Percentiles rank a stretch among this genome's conserved stretches.
These are phyloP conservation scores for Tubosaeta sp. DNA, from an alignment of 768 basidiomycete species.

Conservation along the genomic window DNA sequence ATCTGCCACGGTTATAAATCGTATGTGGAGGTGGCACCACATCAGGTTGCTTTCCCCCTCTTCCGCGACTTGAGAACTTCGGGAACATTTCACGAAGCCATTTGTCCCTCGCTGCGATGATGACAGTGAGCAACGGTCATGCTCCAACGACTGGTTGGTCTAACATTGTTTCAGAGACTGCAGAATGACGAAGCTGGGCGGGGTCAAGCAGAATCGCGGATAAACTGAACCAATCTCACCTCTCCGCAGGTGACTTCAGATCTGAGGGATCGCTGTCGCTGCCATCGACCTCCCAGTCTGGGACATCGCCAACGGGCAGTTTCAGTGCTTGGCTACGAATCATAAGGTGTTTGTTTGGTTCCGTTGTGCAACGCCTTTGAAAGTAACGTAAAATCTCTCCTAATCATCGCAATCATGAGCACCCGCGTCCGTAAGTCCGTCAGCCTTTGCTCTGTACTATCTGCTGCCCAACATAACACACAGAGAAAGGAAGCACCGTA, in stretches of 20 bases:
- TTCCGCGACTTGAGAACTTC: slow-evolving; percentile 64
- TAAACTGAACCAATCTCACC: slow-evolving; percentile 34
- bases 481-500: slow-evolving; percentile 69
- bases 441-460: neutral
- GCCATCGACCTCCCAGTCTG: slow-evolving; percentile 56
- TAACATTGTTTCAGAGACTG: slow-evolving; percentile 72
- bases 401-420: slow-evolving; percentile 32
- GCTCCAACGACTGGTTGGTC: slow-evolving; percentile 8
- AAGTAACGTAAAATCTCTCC: slow-evolving; percentile 6
- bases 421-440: slow-evolving; percentile 57
- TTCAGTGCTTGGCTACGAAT: slow-evolving; percentile 27
- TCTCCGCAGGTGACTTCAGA: slow-evolving; percentile 52
- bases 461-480: neutral
- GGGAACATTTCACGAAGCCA: slow-evolving; percentile 66
- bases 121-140: slow-evolving; percentile 12
- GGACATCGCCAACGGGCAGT: slow-evolving; percentile 53
- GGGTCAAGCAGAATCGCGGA: slow-evolving; percentile 6
- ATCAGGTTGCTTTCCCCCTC: slow-evolving; percentile 53
- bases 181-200: slow-evolving; percentile 51
- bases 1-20: slow-evolving; percentile 60
- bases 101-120: slow-evolving; percentile 56
- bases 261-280: slow-evolving; percentile 37
- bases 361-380: slow-evolving; percentile 16
- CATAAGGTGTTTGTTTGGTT: slow-evolving; percentile 27
- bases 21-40: slow-evolving; percentile 61